Conservation (phyloP, 202 grass and related monocot species). For the Hordeum pubiflorum region DNA sequence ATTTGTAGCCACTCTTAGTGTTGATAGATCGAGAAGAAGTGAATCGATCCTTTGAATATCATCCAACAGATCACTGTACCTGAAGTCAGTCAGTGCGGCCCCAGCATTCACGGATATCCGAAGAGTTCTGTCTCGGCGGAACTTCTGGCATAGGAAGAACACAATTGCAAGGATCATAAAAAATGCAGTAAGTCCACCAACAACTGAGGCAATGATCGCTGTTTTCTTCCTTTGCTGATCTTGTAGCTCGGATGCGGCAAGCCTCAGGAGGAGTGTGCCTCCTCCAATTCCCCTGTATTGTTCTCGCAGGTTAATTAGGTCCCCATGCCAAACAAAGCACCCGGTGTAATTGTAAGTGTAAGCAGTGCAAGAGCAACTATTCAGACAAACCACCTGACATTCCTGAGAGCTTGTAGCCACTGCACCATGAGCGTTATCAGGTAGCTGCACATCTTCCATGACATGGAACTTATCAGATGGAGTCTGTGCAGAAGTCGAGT, state of each 20-base stretch:
- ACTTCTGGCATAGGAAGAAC: conserved; percentile 23
- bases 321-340: conserved; percentile 53
- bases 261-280: conserved; percentile 42
- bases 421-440: conserved; percentile 25
- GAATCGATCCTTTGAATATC: conserved; percentile 27
- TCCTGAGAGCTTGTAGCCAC: conserved; percentile 20
- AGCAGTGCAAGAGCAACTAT: conserved; percentile 42
- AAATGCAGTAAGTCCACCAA: conserved; percentile 30
- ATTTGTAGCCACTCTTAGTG: conserved; percentile 30
- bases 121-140: conserved; percentile 21
- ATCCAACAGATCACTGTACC: conserved; percentile 38
- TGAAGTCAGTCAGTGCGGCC: conserved; percentile 32
- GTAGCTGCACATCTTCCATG: conserved; percentile 29
- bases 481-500: conserved; percentile 1
- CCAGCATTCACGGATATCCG: conserved; percentile 37
- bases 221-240: conserved; percentile 26
- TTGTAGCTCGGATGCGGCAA: conserved; percentile 50
- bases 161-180: conserved; percentile 11
- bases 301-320: conserved; percentile 47
- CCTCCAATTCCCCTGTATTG: conserved; percentile 29
- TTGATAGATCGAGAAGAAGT: conserved; percentile 25
- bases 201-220: conserved; percentile 5
- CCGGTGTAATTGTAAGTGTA: conserved; percentile 31
- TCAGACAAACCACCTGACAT: conserved; percentile 44
- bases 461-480: conserved; percentile 35